A percentile compares a stretch with the other conserved stretches of the same genome.
These are phyloP conservation scores for Avena eriantha DNA, from an alignment of 176 grass and related monocot genomes.

Conservation along the genomic window DNA sequence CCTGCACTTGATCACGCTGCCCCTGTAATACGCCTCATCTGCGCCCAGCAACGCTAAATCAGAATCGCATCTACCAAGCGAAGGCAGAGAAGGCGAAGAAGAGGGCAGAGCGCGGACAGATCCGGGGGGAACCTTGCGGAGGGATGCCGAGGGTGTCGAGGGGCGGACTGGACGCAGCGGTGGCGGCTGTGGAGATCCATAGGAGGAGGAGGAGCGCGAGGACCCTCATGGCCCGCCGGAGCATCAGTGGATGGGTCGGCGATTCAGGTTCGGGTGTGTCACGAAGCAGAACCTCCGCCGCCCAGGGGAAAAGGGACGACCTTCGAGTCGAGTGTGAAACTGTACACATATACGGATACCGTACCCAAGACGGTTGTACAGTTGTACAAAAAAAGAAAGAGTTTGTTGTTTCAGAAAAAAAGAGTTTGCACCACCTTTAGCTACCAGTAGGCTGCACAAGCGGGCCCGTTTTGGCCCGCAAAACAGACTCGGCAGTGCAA, in stretches of 20 bases:
- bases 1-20: constrained; percentile 87
- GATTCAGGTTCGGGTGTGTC: constrained; percentile 9
- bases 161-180: constrained; percentile 42
- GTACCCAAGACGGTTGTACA: neutral
- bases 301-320: neutral
- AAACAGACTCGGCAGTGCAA: too few relatives aligned
- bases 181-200: constrained; percentile 37
- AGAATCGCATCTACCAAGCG: constrained; percentile 37
- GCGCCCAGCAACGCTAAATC: constrained; percentile 41
- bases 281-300: constrained; percentile 6
- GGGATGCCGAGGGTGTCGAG: constrained; percentile 72
- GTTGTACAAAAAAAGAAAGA: too few relatives aligned
- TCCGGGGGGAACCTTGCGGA: constrained; percentile 66
- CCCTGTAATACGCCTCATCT: constrained; percentile 87
- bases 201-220: constrained; percentile 38
- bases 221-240: constrained; percentile 43
- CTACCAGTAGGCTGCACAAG: too few relatives aligned
- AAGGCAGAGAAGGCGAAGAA: neutral
- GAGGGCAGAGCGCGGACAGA: constrained; percentile 35
- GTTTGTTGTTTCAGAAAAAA: too few relatives aligned
- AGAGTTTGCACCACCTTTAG: too few relatives aligned
- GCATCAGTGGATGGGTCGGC: constrained; percentile 24
- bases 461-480: too few relatives aligned
- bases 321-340: neutral
- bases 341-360: neutral